Percentiles rank a stretch among this genome's conserved stretches.
phyloP scores from a whole-genome alignment of 2,329 filamentous ascomycete genomes.

The Cadophora sp. region DNA sequence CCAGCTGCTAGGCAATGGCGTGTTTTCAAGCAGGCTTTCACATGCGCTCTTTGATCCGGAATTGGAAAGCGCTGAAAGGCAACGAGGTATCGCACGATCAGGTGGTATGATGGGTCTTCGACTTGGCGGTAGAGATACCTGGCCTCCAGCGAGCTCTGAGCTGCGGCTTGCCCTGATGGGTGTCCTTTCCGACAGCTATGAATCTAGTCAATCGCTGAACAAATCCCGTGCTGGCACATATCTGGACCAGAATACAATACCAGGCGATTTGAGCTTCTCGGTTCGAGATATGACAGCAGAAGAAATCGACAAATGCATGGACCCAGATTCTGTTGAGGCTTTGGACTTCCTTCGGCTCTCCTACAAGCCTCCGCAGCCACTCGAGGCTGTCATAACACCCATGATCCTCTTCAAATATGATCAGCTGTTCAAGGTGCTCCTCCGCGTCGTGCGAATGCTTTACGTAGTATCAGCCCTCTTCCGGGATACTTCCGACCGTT shows the following conservation, averaged over 20 bases:
- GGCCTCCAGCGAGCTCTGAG: conserved; percentile 95
- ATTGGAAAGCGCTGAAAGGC: conserved; percentile 78
- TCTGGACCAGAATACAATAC: conserved; percentile 53
- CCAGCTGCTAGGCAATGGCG: conserved; percentile 82
- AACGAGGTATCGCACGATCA: conserved; percentile 69
- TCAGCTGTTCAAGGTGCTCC: conserved; percentile 78
- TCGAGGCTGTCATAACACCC: conserved; percentile 77
- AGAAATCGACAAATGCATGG: conserved; percentile 83
- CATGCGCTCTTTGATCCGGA: conserved; percentile 87
- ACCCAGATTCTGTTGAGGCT: conserved; percentile 82
- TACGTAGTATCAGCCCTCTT: conserved; percentile 74
- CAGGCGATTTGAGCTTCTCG: conserved; percentile 79
- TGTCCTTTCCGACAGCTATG: conserved; percentile 78
- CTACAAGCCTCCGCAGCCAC: conserved; percentile 76
- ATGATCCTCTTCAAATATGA: conserved; percentile 81
- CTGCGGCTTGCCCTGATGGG: conserved; percentile 89
- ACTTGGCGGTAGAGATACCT: conserved; percentile 79
- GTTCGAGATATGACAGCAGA: conserved; percentile 80
- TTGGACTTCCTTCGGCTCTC: conserved; percentile 92
- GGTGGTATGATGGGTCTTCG: conserved; percentile 82
- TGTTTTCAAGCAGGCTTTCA: conserved; percentile 81
- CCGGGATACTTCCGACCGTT: conserved; percentile 57
- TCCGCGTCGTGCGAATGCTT: conserved; percentile 80
- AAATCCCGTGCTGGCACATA: conserved; percentile 42
- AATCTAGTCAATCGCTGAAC: conserved; percentile 36